These are phyloP conservation scores for Penicillium sumatraense DNA, from an alignment of 2,329 filamentous ascomycete species.

Conservation along the genomic window DNA sequence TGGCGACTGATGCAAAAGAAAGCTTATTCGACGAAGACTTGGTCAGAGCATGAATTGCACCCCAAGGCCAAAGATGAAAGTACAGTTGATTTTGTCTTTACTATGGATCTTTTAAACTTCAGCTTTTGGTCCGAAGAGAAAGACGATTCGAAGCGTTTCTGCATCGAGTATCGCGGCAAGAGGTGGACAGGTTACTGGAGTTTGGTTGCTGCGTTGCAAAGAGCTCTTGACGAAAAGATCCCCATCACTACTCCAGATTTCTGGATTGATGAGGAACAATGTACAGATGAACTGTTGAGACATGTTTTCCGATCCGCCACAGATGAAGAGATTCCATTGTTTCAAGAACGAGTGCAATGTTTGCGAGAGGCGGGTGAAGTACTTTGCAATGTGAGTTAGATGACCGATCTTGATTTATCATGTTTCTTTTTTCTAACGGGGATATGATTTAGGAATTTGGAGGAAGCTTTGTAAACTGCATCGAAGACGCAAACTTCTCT, in stretches of 20 bases:
- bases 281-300: slow-evolving; percentile 72
- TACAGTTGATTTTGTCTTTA: slow-evolving; percentile 91
- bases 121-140: slow-evolving; percentile 85
- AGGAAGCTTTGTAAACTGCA: slow-evolving; percentile 73
- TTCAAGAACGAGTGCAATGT: slow-evolving; percentile 76
- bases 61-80: slow-evolving; percentile 78
- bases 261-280: slow-evolving; percentile 78
- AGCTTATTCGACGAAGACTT: slow-evolving; percentile 80
- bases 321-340: slow-evolving; percentile 82
- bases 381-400: slow-evolving; percentile 68
- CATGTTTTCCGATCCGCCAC: slow-evolving; percentile 87
- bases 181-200: slow-evolving; percentile 96
- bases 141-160: slow-evolving; percentile 72
- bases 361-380: slow-evolving; percentile 82
- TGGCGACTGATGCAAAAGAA: slow-evolving; percentile 82
- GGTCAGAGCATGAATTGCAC: slow-evolving; percentile 88
- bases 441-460: slow-evolving; percentile 66
- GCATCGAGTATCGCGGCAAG: slow-evolving; percentile 78
- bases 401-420: background rate
- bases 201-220: slow-evolving; percentile 81
- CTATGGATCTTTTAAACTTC: slow-evolving; percentile 96
- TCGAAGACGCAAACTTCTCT: slow-evolving; percentile 75
- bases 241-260: slow-evolving; percentile 87
- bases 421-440: background rate
- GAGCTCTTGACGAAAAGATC: slow-evolving; percentile 86